Evolutionary conservation across 2,329 filamentous ascomycete species (phyloP).

Genomic region (Fusarium sp.): DNA sequence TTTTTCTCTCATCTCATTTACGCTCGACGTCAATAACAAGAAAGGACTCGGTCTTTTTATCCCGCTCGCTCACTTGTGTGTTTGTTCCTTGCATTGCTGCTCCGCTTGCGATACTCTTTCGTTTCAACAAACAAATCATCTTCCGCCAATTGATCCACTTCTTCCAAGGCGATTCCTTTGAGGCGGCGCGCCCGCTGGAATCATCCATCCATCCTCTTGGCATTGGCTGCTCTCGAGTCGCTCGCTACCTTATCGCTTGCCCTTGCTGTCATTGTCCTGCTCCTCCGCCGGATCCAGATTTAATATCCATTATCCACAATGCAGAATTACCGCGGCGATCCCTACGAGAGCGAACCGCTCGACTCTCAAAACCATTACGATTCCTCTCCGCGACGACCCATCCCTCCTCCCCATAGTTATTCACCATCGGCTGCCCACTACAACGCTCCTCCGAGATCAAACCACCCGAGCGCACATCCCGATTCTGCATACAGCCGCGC

Average conservation of each 20-base stretch:
- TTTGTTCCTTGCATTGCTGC: conserved; percentile 27
- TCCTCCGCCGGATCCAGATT: conserved; percentile 27
- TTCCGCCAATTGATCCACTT: conserved; percentile 18
- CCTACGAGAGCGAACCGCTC: conserved; percentile 52
- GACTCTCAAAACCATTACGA: conserved; percentile 44
- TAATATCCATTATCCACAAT: conserved; percentile 40
- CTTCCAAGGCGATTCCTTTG: conserved; percentile 18
- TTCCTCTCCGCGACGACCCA: conserved; percentile 36
- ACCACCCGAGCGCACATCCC: conserved; percentile 41
- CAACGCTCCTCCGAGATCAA: conserved; percentile 38
- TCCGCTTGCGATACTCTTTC: conserved; percentile 15
- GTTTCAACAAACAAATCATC: conserved; percentile 18
- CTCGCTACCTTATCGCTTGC: conserved; percentile 10
- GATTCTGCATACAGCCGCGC: conserved; percentile 40
- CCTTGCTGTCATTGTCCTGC: background rate
- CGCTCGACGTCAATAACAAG: conserved; percentile 19
- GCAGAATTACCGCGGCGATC: conserved; percentile 49
- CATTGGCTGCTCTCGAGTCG: conserved; percentile 18
- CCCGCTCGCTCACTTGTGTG: conserved; percentile 20
- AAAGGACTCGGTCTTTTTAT: conserved; percentile 15
- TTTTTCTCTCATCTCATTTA: conserved; percentile 17
- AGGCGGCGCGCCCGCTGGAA: conserved; percentile 38
- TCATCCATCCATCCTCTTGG: conserved; percentile 17
- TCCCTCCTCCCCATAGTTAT: conserved; percentile 39
- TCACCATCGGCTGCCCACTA: conserved; percentile 42